These are phyloP conservation scores for Globisporangium nagaii DNA, from an alignment of 352 stramenopile species.

Conservation along the genomic window DNA sequence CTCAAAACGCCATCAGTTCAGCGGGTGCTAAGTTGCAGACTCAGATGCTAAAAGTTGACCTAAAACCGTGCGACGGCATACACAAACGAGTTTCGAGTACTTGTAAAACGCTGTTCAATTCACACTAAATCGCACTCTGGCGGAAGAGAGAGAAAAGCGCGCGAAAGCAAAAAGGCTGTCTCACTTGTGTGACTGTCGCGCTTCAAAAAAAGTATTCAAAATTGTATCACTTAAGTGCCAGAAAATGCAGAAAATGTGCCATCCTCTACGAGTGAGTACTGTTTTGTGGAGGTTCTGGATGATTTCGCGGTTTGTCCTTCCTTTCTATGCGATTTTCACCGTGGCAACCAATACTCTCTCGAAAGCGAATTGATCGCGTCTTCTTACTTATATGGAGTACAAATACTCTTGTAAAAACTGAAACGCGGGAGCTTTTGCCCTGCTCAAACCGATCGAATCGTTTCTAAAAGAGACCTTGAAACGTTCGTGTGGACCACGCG, in stretches of 20 bases:
- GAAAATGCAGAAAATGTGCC: too few relatives aligned
- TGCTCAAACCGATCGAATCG: background rate
- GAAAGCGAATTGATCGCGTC: too few relatives aligned
- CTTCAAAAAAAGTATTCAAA: too few relatives aligned
- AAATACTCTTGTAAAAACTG: slow-evolving; percentile 6
- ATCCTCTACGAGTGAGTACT: too few relatives aligned
- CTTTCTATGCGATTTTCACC: too few relatives aligned
- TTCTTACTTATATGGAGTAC: too few relatives aligned
- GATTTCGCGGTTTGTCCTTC: too few relatives aligned
- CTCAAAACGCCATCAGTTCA: slow-evolving; percentile 1
- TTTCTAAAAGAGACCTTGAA: background rate
- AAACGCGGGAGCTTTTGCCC: slow-evolving; percentile 3
- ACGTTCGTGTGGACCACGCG: background rate
- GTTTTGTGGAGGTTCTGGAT: too few relatives aligned
- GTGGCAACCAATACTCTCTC: too few relatives aligned
- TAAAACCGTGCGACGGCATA: background rate
- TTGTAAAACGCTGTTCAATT: background rate
- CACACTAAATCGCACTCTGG: background rate
- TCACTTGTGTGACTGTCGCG: background rate
- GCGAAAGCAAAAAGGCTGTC: background rate
- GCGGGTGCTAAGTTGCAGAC: background rate
- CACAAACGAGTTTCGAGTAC: background rate
- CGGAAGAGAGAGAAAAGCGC: slow-evolving; percentile 4
- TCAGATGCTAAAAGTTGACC: background rate
- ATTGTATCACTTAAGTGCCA: too few relatives aligned